Evolutionary conservation across 2,329 filamentous ascomycete genomes (phyloP), one percentile per base, ranked within the genome.

Genomic region (Massarina eburnea): DNA sequence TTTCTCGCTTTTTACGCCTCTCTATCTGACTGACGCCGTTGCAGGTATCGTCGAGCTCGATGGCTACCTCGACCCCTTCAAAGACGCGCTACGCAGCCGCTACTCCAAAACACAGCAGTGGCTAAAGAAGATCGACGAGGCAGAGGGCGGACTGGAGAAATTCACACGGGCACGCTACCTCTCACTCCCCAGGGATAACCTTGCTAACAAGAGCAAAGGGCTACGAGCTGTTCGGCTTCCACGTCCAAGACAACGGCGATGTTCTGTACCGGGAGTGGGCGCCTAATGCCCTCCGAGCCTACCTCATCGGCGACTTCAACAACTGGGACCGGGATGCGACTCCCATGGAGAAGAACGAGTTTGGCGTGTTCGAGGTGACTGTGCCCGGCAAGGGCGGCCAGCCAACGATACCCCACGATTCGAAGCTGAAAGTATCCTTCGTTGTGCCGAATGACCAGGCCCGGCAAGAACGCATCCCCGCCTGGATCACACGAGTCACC

Each of bases 401-500:
- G 51, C 80, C 89, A 35, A 85, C 84, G 3, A 96, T 99, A 62
- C 80, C 86, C 39, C 94, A 99, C 74, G 90, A 96, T 58, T 95
- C 91, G 60, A 99, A 96, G 75, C 74, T 99, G 73, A 99, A 99
- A 86, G 92, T 91, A 67, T 89, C 91, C 8, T 81, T 99, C 71
- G 83, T 88, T 39, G 80, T 89, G 8, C 89, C 89, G 10, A 84
- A 77, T 29, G 89, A 91, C 48, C 86, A 94, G 66, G 72, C 71
- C 21, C 82, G 86, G 57, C 83, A 92, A 58, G 92, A 97, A 73
- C 84, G 92, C 57, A 76, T 99, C 41, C 94, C 94, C 20, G 89
- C 91, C 21, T 99, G 94, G 94, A 97, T 97, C 76, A 96, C 86
- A 68, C 90, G 95, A 62, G 94, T 96, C 41, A 96, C 92, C 0